Evolutionary conservation across 768 basidiomycete genomes (phyloP).

Genomic region (Clavulina sp.): DNA sequence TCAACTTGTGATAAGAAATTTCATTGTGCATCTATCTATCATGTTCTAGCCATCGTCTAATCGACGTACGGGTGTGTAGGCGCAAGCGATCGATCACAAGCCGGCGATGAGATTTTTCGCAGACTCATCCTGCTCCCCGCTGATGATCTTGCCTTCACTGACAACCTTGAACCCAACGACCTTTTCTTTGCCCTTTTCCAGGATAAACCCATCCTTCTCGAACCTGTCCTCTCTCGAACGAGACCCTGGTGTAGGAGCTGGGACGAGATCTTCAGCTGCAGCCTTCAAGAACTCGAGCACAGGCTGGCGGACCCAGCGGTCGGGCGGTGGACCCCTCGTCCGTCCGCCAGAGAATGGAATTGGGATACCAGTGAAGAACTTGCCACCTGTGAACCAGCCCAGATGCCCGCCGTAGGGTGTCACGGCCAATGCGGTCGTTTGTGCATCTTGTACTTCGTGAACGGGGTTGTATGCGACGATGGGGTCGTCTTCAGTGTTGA

Average conservation of each 20-base stretch:
- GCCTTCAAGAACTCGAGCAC: conserved; percentile 1
- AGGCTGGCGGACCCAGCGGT: neutral
- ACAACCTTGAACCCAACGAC: neutral
- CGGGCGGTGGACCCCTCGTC: conserved; percentile 4
- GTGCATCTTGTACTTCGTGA: neutral
- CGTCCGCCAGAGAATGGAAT: conserved; percentile 13
- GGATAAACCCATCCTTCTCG: neutral
- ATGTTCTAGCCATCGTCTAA: too few relatives aligned
- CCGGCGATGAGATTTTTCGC: neutral
- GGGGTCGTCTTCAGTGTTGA: conserved; percentile 6
- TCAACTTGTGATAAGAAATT: neutral
- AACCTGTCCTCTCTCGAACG: neutral
- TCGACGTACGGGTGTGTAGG: too few relatives aligned
- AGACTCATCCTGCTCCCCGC: neutral
- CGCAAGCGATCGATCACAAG: too few relatives aligned
- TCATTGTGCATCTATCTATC: neutral
- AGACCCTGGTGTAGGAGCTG: too few relatives aligned
- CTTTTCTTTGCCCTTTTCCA: neutral
- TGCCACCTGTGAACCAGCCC: conserved; percentile 4
- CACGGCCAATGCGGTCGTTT: neutral
- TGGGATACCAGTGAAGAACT: neutral
- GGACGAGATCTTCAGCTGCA: neutral
- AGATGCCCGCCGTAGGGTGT: conserved; percentile 6
- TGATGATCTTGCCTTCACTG: neutral
- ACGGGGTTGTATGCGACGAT: neutral